phyloP scores from a whole-genome alignment of 495 filamentous ascomycete species.

The Copromyces sp. region DNA sequence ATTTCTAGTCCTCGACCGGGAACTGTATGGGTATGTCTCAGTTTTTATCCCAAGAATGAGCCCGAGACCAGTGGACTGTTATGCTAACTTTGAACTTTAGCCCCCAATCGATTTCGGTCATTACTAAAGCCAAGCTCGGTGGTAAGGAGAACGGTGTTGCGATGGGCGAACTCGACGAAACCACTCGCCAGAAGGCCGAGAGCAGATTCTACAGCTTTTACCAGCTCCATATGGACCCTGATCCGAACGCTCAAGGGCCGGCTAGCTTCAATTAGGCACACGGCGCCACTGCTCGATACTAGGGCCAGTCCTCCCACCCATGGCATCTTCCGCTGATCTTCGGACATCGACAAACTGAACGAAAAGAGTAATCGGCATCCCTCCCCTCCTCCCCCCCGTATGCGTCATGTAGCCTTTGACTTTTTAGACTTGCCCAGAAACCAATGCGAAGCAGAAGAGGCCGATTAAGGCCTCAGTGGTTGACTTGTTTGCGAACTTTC shows the following conservation, averaged over 20 bases:
- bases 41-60: background rate
- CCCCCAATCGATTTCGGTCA: conserved; percentile 41
- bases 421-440: conserved; percentile 1
- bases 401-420: background rate
- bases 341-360: background rate
- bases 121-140: conserved; percentile 25
- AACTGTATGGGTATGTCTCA: conserved; percentile 66
- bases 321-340: conserved; percentile 4
- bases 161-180: conserved; percentile 51
- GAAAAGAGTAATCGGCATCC: conserved; percentile 7
- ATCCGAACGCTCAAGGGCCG: conserved; percentile 30
- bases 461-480: background rate
- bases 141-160: conserved; percentile 52
- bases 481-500: background rate
- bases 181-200: conserved; percentile 51
- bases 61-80: background rate
- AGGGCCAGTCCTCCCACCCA: background rate
- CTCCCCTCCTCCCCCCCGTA: background rate
- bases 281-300: background rate
- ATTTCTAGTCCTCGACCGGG: conserved; percentile 72
- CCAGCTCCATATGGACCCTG: conserved; percentile 46
- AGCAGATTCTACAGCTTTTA: conserved; percentile 55
- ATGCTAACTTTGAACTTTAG: conserved; percentile 13
- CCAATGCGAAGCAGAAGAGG: background rate
- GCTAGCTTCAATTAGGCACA: conserved; percentile 29